Percentiles rank a stretch among this genome's conserved stretches.
These are phyloP conservation scores for Barbarea vulgaris DNA, from an alignment of 345 rosid species.

Conservation along the genomic window DNA sequence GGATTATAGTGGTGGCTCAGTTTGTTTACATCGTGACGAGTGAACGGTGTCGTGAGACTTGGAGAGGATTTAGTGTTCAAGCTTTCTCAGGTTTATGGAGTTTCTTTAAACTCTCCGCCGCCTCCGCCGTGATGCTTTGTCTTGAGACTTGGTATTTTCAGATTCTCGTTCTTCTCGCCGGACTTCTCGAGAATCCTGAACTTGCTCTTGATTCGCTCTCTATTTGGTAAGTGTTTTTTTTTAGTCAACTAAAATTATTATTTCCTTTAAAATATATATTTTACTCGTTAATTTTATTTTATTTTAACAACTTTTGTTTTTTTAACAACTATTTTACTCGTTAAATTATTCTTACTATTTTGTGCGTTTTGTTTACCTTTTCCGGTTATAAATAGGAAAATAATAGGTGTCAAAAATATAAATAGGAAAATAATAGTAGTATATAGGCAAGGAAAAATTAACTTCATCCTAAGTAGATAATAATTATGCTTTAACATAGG, in stretches of 20 bases:
- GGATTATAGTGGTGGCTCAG: slow-evolving; percentile 60
- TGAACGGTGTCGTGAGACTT: slow-evolving; percentile 48
- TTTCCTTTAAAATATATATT: neutral
- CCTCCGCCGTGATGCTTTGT: slow-evolving; percentile 69
- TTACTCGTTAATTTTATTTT: neutral
- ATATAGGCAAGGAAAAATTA: neutral
- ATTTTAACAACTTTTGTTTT: no score
- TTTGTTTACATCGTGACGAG: slow-evolving; percentile 51
- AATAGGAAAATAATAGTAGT: neutral
- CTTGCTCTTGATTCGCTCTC: slow-evolving; percentile 52
- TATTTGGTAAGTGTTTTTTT: slow-evolving; percentile 28
- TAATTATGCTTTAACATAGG: neutral
- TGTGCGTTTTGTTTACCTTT: neutral
- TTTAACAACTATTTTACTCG: no score
- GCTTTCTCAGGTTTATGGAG: slow-evolving; percentile 52
- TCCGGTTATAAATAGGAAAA: neutral
- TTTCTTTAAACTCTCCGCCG: slow-evolving; percentile 60
- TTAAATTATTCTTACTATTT: neutral
- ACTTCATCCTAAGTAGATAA: neutral
- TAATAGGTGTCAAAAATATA: neutral
- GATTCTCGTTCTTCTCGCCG: slow-evolving; percentile 58
- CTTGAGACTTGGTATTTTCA: slow-evolving; percentile 69
- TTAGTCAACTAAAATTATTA: neutral
- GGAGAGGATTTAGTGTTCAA: slow-evolving; percentile 50
- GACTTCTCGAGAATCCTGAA: slow-evolving; percentile 58